A percentile compares a stretch with the other conserved stretches of the same genome.
phyloP scores from a whole-genome alignment of 2,329 filamentous ascomycete species.

The Fusarium bulbicola region DNA sequence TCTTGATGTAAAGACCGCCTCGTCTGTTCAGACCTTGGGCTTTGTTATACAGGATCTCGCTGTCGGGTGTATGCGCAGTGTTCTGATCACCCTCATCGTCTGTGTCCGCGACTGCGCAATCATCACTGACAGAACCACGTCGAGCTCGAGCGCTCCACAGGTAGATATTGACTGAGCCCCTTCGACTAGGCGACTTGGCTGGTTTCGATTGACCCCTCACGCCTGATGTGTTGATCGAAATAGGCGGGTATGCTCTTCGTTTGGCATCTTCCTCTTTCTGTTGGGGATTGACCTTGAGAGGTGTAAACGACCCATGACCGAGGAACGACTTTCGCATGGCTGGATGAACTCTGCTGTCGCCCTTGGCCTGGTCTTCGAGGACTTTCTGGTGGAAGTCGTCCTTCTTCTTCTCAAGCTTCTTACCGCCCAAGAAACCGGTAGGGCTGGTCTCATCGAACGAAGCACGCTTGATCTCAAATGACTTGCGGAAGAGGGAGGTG shows the following conservation, averaged over 20 bases:
- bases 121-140: conserved; percentile 23
- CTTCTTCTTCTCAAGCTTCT: conserved; percentile 53
- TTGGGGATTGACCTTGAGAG: conserved; percentile 41
- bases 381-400: conserved; percentile 46
- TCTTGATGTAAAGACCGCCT: conserved; percentile 36
- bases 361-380: conserved; percentile 40
- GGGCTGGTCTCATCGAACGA: conserved; percentile 46
- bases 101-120: conserved; percentile 36
- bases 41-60: conserved; percentile 30
- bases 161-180: conserved; percentile 47
- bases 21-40: conserved; percentile 34
- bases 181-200: conserved; percentile 41
- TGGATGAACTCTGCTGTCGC: conserved; percentile 46
- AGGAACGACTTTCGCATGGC: conserved; percentile 45
- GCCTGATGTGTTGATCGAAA: conserved; percentile 46
- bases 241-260: conserved; percentile 49
- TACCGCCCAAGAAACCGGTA: conserved; percentile 52
- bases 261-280: conserved; percentile 39
- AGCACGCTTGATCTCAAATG: conserved; percentile 48
- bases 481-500: conserved; percentile 47
- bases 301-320: conserved; percentile 41
- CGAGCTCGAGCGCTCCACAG: conserved; percentile 40
- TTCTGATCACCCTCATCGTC: conserved; percentile 33
- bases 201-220: conserved; percentile 43
- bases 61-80: conserved; percentile 1